Evolutionary conservation across 495 filamentous ascomycete genomes (phyloP).

Genomic region (Neurospora sp.): DNA sequence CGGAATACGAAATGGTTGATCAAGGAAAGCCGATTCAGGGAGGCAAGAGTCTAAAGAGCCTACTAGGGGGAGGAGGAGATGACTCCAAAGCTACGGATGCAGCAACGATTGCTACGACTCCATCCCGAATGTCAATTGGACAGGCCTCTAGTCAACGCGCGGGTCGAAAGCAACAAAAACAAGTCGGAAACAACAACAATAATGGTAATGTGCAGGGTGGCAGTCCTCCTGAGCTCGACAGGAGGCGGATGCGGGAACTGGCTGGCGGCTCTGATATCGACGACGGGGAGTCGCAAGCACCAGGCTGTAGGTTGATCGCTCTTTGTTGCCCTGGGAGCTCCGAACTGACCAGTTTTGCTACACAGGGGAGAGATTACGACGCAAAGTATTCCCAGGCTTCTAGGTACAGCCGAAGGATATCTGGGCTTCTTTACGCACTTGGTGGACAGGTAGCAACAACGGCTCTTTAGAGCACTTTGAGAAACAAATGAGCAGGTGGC

Average conservation of each 20-base stretch:
- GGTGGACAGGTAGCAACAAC: background rate
- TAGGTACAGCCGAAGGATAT: background rate
- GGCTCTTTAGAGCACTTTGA: background rate
- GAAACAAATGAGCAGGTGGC: background rate
- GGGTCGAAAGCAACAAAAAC: slow-evolving; percentile 2
- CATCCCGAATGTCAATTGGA: background rate
- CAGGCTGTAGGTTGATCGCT: slow-evolving; percentile 13
- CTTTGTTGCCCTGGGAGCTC: background rate
- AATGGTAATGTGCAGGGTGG: background rate
- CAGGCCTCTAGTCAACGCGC: background rate
- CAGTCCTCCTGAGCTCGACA: slow-evolving; percentile 6
- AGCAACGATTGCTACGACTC: slow-evolving; percentile 5
- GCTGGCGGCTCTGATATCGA: slow-evolving; percentile 15
- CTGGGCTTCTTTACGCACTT: background rate
- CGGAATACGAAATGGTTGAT: background rate
- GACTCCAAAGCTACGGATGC: slow-evolving; percentile 1
- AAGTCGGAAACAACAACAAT: slow-evolving; percentile 1
- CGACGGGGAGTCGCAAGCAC: slow-evolving; percentile 6
- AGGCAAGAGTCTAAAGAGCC: slow-evolving; percentile 1
- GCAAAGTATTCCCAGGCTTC: slow-evolving; percentile 20
- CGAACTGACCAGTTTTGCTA: background rate
- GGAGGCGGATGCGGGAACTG: slow-evolving; percentile 23
- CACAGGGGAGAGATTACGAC: slow-evolving; percentile 15
- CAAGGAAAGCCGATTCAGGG: slow-evolving; percentile 10
- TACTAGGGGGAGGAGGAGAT: slow-evolving; percentile 6